phyloP scores from a whole-genome alignment of 192 early-diverging fungal species.

The Coemansia sp. region DNA sequence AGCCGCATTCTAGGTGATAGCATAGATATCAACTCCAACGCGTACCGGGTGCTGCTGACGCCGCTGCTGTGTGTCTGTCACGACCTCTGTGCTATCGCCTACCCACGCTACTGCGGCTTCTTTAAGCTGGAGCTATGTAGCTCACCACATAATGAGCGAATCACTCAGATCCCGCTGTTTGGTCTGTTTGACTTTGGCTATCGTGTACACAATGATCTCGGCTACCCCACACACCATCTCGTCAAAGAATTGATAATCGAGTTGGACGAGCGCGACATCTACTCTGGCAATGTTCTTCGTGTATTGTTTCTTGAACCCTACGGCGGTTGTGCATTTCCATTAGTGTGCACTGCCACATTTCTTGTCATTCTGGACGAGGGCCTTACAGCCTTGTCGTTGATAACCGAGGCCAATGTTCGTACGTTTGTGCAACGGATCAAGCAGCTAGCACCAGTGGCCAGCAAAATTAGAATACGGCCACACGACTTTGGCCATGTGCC shows the following conservation, averaged over 20 bases:
- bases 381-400: too few relatives aligned
- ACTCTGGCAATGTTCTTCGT: too few relatives aligned
- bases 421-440: too few relatives aligned
- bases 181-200: not conserved
- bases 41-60: not conserved
- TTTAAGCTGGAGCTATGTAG: not conserved
- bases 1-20: not conserved
- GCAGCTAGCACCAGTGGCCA: too few relatives aligned
- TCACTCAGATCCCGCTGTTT: not conserved
- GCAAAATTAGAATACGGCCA: too few relatives aligned
- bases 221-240: not conserved
- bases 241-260: not conserved
- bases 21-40: not conserved
- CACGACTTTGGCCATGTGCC: too few relatives aligned
- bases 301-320: too few relatives aligned
- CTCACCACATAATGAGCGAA: not conserved
- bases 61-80: not conserved
- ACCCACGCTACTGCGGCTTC: not conserved
- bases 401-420: too few relatives aligned
- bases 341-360: too few relatives aligned
- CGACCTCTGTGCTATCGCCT: not conserved
- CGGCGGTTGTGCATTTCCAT: too few relatives aligned
- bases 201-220: not conserved
- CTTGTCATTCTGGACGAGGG: too few relatives aligned
- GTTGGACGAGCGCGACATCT: too few relatives aligned